Evolutionary conservation across 2,329 filamentous ascomycete species (phyloP).

Genomic region (Penicillium crustosum): DNA sequence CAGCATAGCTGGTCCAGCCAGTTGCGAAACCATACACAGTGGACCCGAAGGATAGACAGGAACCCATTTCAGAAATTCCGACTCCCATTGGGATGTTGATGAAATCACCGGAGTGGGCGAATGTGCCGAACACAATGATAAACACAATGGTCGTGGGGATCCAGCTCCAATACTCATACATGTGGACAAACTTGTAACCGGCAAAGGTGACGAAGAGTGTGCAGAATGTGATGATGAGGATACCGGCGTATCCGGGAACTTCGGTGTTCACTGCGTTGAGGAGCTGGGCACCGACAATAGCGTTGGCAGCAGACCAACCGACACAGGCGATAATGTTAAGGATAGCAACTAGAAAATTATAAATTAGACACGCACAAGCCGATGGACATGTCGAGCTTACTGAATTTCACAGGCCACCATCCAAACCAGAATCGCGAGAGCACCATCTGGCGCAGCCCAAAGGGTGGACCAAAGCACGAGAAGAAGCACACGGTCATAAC

Average conservation of each 20-base stretch:
- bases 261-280: constrained; percentile 69
- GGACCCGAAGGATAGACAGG: constrained; percentile 64
- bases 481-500: constrained; percentile 72
- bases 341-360: constrained; percentile 54
- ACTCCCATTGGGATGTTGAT: constrained; percentile 59
- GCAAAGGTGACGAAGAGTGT: constrained; percentile 71
- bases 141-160: constrained; percentile 72
- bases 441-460: constrained; percentile 77
- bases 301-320: constrained; percentile 75
- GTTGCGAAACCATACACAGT: constrained; percentile 68
- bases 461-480: constrained; percentile 71
- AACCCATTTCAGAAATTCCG: constrained; percentile 61
- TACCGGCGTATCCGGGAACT: constrained; percentile 71
- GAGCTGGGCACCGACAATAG: constrained; percentile 76
- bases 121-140: constrained; percentile 67
- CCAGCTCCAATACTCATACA: constrained; percentile 74
- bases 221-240: constrained; percentile 68
- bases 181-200: constrained; percentile 73
- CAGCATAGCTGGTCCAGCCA: constrained; percentile 72
- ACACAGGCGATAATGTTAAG: constrained; percentile 70
- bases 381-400: constrained; percentile 43
- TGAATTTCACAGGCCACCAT: constrained; percentile 66
- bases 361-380: constrained; percentile 10
- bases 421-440: constrained; percentile 77
- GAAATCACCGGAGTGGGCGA: constrained; percentile 67